These are phyloP conservation scores for Kodamaea jinghongensis DNA, from an alignment of 805 yeast genomes.

Conservation along the genomic window DNA sequence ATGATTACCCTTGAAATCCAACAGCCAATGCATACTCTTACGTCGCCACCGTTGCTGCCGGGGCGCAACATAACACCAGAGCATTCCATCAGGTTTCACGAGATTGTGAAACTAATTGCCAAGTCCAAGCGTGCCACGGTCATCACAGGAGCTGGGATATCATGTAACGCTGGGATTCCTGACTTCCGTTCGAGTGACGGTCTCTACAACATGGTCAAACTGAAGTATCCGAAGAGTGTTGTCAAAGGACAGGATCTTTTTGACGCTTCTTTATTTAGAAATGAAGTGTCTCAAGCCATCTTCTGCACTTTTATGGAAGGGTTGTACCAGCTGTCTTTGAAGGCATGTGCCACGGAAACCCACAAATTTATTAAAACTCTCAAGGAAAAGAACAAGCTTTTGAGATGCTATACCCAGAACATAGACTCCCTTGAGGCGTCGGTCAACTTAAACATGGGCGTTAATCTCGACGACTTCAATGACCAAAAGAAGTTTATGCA, in stretches of 20 bases:
- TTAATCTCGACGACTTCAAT: slow-evolving; percentile 31
- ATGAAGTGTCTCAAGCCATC: slow-evolving; percentile 59
- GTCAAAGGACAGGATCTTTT: slow-evolving; percentile 88
- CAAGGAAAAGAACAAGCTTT: slow-evolving; percentile 60
- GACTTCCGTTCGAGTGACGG: slow-evolving; percentile 88
- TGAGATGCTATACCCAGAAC: slow-evolving; percentile 91
- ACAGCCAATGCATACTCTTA: too few species aligned
- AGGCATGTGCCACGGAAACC: slow-evolving; percentile 79
- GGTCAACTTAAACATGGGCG: slow-evolving; percentile 62
- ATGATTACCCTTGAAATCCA: not conserved
- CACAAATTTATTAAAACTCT: slow-evolving; percentile 69
- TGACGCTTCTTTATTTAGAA: slow-evolving; percentile 78
- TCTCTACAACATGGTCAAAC: slow-evolving; percentile 69
- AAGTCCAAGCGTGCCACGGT: slow-evolving; percentile 62
- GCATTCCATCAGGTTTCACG: slow-evolving; percentile 30
- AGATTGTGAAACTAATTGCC: slow-evolving; percentile 40
- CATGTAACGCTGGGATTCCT: slow-evolving; percentile 96
- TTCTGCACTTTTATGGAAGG: slow-evolving; percentile 90
- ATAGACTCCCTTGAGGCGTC: slow-evolving; percentile 82
- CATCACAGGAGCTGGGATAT: slow-evolving; percentile 94
- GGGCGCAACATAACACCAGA: slow-evolving; percentile 1
- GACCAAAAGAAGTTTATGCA: slow-evolving; percentile 27
- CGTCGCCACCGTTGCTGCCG: not conserved
- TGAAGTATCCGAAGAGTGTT: slow-evolving; percentile 55
- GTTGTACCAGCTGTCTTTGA: slow-evolving; percentile 58